A percentile compares a stretch with the other conserved stretches of the same genome.
Evolutionary conservation across 331 rosid genomes (phyloP).

Genomic region (Malus hybrid): DNA sequence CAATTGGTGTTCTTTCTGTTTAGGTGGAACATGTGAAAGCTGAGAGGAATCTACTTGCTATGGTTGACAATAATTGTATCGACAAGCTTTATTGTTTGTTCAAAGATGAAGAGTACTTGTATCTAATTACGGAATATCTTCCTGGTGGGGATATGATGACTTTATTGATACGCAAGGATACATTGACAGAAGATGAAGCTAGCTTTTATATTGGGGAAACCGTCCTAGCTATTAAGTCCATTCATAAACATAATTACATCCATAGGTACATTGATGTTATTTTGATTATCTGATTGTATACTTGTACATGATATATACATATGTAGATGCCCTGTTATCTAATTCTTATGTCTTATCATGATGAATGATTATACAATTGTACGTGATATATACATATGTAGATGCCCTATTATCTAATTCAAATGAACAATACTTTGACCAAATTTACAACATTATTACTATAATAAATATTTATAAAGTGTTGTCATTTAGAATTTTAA

Average conservation of each 20-base stretch:
- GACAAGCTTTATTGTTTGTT: conserved; percentile 90
- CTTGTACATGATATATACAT: too few relatives aligned
- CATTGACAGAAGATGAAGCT: conserved; percentile 86
- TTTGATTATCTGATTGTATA: not conserved
- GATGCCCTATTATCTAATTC: too few relatives aligned
- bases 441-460: too few relatives aligned
- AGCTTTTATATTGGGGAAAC: conserved; percentile 95
- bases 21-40: conserved; percentile 99
- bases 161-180: conserved; percentile 91
- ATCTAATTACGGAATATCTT: conserved; percentile 96
- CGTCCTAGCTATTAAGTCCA: conserved; percentile 85
- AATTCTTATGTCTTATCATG: too few relatives aligned
- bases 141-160: conserved; percentile 99
- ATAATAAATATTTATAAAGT: too few relatives aligned
- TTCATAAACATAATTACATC: conserved; percentile 91
- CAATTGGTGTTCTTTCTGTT: conserved; percentile 9
- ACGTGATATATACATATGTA: too few relatives aligned
- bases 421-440: too few relatives aligned
- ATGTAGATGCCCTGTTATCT: too few relatives aligned
- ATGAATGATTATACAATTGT: too few relatives aligned
- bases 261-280: conserved; percentile 56
- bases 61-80: conserved; percentile 94
- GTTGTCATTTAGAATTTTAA: too few relatives aligned
- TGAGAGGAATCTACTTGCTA: conserved; percentile 93
- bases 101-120: conserved; percentile 85